These are phyloP conservation scores for Ophiosphaerella korrae DNA, from an alignment of 2,329 filamentous ascomycete genomes.

Conservation along the genomic window DNA sequence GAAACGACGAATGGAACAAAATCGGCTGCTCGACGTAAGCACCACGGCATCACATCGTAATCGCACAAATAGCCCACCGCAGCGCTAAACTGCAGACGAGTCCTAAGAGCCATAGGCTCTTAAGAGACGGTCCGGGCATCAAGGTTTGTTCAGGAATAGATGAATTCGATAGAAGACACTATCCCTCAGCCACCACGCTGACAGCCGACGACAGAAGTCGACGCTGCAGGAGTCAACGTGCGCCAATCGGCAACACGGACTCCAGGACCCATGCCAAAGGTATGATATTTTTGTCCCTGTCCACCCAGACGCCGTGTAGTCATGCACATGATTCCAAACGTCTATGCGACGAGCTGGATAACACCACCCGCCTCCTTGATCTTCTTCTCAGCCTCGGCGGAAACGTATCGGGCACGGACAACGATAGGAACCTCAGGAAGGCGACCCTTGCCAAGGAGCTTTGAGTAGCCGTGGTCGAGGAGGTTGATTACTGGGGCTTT, in stretches of 20 bases:
- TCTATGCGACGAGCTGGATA: slow-evolving; percentile 90
- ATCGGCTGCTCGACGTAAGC: background rate
- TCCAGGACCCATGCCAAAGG: slow-evolving; percentile 30
- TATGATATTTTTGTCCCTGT: slow-evolving; percentile 27
- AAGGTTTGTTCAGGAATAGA: slow-evolving; percentile 59
- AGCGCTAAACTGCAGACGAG: slow-evolving; percentile 1
- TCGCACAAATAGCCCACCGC: background rate
- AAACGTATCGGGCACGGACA: slow-evolving; percentile 93
- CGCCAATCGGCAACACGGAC: slow-evolving; percentile 32
- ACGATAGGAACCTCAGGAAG: slow-evolving; percentile 91
- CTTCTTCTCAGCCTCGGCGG: slow-evolving; percentile 96
- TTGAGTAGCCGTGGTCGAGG: slow-evolving; percentile 95
- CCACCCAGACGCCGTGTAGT: slow-evolving; percentile 34
- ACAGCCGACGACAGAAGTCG: slow-evolving; percentile 14
- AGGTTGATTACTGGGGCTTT: slow-evolving; percentile 98
- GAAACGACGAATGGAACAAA: too few species aligned
- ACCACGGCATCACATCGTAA: slow-evolving; percentile 6
- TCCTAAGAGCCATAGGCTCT: slow-evolving; percentile 1
- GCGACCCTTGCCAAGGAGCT: slow-evolving; percentile 98
- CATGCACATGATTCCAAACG: slow-evolving; percentile 24
- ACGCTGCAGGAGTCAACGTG: slow-evolving; percentile 40
- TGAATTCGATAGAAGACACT: slow-evolving; percentile 50
- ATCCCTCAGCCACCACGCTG: slow-evolving; percentile 61
- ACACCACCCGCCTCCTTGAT: slow-evolving; percentile 97
- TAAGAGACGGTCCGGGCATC: slow-evolving; percentile 3